Base-by-base conservation (phyloP, 164 flowering plant species). In the Cinnamomum chago region DNA sequence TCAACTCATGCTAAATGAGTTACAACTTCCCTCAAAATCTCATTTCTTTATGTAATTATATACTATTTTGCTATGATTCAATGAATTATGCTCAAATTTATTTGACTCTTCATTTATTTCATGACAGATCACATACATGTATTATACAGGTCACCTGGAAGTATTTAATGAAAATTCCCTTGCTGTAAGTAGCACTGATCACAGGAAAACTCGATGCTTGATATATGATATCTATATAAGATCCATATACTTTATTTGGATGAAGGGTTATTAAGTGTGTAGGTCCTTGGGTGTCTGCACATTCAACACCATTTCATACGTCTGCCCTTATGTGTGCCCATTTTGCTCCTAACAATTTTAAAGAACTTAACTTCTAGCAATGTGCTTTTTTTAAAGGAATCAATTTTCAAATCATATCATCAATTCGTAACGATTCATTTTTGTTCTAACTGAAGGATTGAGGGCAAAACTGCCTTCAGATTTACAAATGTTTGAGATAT, bases 91-190 rank as follows among this genome's bases (percentile, higher is more conserved):
- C 76, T 51, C 6, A 24, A 67, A 25, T 23, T 40, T 13, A n/a
- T 24, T 52, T 66, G 40, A 66, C 27, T 3, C n/a, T 30, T 52
- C 12, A 50, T 71, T 24, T 67, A 33, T 12, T 4, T 60, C 33
- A 7, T 82, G 68, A 33, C 88, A 92, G 95, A 97, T 96, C 50
- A 94, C 99, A 6, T 96, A 94, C 90, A 96, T 94, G 98, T 96
- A 96, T 77, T 96, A 96, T 79, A 96, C 99, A 23, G 99, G 99
- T n/a, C 97, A 97, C 52, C 82, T 96, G 84, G 99, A 94, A 84
- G 98, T 96, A 47, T 91, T 82, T 76, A 92, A 96, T 84, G 98
- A 94, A 83, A 95, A 95, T 74, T 95, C 93, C 80, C 84, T 88
- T 67, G 87, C 89, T 83, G 99, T 91, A 81, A 90, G 96, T 85